phyloP scores from a whole-genome alignment of 768 basidiomycete genomes.

The Tricholoma saponaceum region DNA sequence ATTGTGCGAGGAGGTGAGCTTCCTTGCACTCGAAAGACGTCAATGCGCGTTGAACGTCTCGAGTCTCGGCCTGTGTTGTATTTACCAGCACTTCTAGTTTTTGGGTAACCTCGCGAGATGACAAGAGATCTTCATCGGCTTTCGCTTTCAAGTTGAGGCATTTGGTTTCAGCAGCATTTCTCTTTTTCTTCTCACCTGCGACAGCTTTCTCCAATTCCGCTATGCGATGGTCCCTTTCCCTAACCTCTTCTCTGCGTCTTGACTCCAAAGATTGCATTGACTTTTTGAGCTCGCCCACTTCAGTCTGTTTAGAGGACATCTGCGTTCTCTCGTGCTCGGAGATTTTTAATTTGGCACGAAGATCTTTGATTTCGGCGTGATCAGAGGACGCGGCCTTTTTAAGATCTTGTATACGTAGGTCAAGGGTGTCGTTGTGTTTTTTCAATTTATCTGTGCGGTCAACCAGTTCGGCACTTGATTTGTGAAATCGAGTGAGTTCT shows the following conservation, averaged over 20 bases:
- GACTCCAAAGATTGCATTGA: slow-evolving; percentile 44
- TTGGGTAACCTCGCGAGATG: slow-evolving; percentile 28
- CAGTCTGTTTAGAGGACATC: slow-evolving; percentile 46
- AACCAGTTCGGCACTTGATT: slow-evolving; percentile 41
- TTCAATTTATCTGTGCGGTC: slow-evolving; percentile 59
- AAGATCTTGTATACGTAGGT: slow-evolving; percentile 57
- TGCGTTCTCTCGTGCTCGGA: slow-evolving; percentile 57
- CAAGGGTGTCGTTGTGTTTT: slow-evolving; percentile 55
- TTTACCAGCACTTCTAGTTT: slow-evolving; percentile 34
- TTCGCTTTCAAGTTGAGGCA: slow-evolving; percentile 39
- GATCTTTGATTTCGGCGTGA: slow-evolving; percentile 59
- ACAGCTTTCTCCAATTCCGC: slow-evolving; percentile 53
- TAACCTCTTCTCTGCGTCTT: slow-evolving; percentile 50
- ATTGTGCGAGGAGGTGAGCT: slow-evolving; percentile 41
- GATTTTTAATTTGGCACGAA: slow-evolving; percentile 52
- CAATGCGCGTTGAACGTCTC: slow-evolving; percentile 28
- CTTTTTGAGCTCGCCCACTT: slow-evolving; percentile 47
- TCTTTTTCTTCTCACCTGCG: slow-evolving; percentile 45
- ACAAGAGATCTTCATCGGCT: slow-evolving; percentile 35
- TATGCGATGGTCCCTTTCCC: slow-evolving; percentile 50
- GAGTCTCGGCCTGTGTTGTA: slow-evolving; percentile 31
- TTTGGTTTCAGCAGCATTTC: slow-evolving; percentile 42
- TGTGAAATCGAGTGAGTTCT: slow-evolving; percentile 50
- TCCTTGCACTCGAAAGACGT: slow-evolving; percentile 32
- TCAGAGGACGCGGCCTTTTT: slow-evolving; percentile 46